Conservation (phyloP, 1,139 yeast species). For the Zygosaccharomyces sapae region DNA sequence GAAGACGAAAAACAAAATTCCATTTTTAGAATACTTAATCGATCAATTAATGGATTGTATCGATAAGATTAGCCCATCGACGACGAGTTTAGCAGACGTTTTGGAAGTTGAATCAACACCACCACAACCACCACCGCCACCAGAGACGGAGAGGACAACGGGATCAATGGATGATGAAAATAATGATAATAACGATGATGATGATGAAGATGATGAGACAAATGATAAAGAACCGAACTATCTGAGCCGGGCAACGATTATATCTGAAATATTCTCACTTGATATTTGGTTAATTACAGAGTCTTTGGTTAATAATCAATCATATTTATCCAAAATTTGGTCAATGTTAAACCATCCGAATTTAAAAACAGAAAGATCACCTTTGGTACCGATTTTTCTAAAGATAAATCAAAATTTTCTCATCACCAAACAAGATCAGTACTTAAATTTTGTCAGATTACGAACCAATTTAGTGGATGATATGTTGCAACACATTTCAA, state of each 20-base stretch:
- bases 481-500: slow-evolving; percentile 50
- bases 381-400: slow-evolving; percentile 64
- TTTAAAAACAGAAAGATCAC: slow-evolving; percentile 51
- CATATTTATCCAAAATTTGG: slow-evolving; percentile 72
- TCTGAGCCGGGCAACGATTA: slow-evolving; percentile 32
- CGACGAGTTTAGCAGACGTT: slow-evolving; percentile 1
- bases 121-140: slow-evolving; percentile 7
- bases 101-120: slow-evolving; percentile 3
- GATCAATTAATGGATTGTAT: slow-evolving; percentile 27
- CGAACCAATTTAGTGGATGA: slow-evolving; percentile 50
- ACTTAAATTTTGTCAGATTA: slow-evolving; percentile 50
- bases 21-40: slow-evolving; percentile 40
- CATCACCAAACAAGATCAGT: slow-evolving; percentile 64
- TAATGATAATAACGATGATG: slow-evolving; percentile 19
- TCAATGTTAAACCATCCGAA: slow-evolving; percentile 59
- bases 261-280: slow-evolving; percentile 81
- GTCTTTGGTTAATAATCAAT: slow-evolving; percentile 73
- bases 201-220: slow-evolving; percentile 14
- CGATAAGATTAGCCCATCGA: slow-evolving; percentile 16
- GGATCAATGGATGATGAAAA: background rate
- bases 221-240: slow-evolving; percentile 14
- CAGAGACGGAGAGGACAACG: slow-evolving; percentile 20
- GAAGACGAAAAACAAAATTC: slow-evolving; percentile 33
- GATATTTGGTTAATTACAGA: slow-evolving; percentile 95
- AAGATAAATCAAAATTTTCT: slow-evolving; percentile 88